Base-by-base conservation (phyloP, 441 rosid genomes). In the Populus hybrid region DNA sequence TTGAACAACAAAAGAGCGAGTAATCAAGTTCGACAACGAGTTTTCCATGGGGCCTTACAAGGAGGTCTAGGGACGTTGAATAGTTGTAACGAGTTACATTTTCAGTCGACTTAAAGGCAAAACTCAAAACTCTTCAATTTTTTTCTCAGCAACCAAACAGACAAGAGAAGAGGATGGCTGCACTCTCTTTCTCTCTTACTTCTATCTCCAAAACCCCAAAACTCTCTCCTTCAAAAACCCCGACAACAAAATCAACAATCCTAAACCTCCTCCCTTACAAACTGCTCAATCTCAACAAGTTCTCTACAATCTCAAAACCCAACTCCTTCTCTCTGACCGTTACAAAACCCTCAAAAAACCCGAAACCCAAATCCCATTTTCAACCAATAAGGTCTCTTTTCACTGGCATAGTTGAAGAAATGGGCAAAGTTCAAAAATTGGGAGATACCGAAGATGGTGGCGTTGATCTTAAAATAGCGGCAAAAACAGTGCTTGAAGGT, bases 351-450 rank as follows among this genome's bases (percentile, higher is more conserved):
- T 18, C 67, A 19, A 67, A 71, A 50, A 36, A 24, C 75, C 38
- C 76, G 46, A 74, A 75, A 75, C 16, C 77, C 38, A 70, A 75
- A 80, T 74, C 83, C 70, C 50, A 38, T 9, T 69, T 69, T 73
- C 81, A 32, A 67, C 38, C 68, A 0, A 77, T 87, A 70, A 87
- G 85, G 67, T 88, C 80, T 32, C 94, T 94, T n/a, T 93, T 95
- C 83, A 94, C 94, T 3, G 97, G 95, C 9, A 93, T 93, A 74
- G 92, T 94, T 24, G 97, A 94, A 79, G 98, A 91, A 74, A 83
- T 94, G 89, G 98, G 98, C 0, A 75, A 90, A 71, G 80, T 94
- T 76, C 81, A 86, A 79, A 81, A 83, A 61, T 61, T 91, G 28
- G 97, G 95, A 24, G 66, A 74, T 76, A 87, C 85, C 19, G 74